Evolutionary conservation across 345 rosid species (phyloP), one percentile per base, ranked within the genome.

Genomic region (Cardamine occulta): DNA sequence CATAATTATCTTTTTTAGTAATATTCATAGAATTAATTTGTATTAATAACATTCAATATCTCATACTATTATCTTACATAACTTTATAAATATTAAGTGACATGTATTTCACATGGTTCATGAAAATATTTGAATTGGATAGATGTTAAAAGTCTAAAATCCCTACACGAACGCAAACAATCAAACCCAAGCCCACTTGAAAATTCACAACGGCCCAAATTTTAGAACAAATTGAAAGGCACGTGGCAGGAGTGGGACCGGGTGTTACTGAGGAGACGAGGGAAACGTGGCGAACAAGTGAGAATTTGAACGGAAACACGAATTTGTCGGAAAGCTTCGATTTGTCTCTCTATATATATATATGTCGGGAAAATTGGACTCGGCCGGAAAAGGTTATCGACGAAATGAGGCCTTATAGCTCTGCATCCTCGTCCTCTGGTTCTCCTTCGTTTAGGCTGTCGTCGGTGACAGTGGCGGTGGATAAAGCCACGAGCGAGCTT

Each of bases 401-500:
- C 37, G 60, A 23, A 12, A 6, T 79, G 78, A 77, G 40, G 67
- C 76, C 72, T 10, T 55, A 23, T 48, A 15, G 1, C 2, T 24
- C 51, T 18, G 37, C 75, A 0, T 68, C 71, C 1, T 72, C 77
- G 1, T 42, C 79, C 19, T 63, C 61, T 31, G 7, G 66, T 15
- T 58, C 73, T 65, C 63, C 13, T 29, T 72, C 84, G 12, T 73
- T 81, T 1, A 84, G 68, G 21, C 66, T 83, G 1, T 77, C 91
- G 14, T 84, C 97, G 57, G 91, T 93, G 14, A 47, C 86, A 7
- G 93, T 89, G 11, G 90, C 96, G 31, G 99, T 95, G 56, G 99
- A 95, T 34, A 95, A 95, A 84, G 99, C 97, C 60, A 92, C 97
- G 31, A 86, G 94, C 83, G 93, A 90, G 73, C 91, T 92, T 75